Base-by-base conservation (phyloP, 129 eudicot species). In the Kitagawia praeruptora region DNA sequence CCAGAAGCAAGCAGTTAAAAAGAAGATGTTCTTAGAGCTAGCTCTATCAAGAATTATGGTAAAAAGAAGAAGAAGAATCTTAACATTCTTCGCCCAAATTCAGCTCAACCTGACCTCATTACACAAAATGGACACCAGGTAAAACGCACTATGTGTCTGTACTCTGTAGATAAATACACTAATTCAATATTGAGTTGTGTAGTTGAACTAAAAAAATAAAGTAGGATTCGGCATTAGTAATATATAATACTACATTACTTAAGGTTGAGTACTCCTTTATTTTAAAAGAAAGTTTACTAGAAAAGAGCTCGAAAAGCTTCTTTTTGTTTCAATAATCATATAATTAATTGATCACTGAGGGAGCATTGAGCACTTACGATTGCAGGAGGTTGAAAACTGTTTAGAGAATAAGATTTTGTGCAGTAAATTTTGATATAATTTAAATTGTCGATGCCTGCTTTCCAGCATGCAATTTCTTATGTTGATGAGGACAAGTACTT, bases 391-490 rank as follows among this genome's bases (percentile, higher is more conserved):
- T 40, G 13, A 2, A 9, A 0, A n/a, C n/a, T n/a, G n/a, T n/a
- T n/a, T n/a, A n/a, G n/a, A n/a, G n/a, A n/a, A 21, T 67, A 15
- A 3, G 4, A 16, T 51, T 18, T 5, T 23, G 18, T 18, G 58
- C n/a, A 16, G 58, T 51, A 18, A 51, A 51, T 16, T 18, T 70
- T 79, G 46, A 18, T 49, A 18, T 61, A 48, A 40, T 46, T 64
- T 58, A 19, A 76, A 38, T 14, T 77, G 44, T 64, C 9, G 41
- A 23, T 0, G 19, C 3, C 48, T 79, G 18, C 63, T 75, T 79
- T 71, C 56, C 84, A 93, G 98, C 98, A 93, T 87, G 98, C 98
- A 77, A 93, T 93, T 82, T 93, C 91, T 46, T 93, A 90, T 87
- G 89, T 87, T 53, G 88, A 93, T 66, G 98, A 91, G 73, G 86